Percentiles rank a stretch among this genome's conserved stretches.
phyloP scores from a whole-genome alignment of 2,329 filamentous ascomycete species.

The Mollisiaceae sp. region DNA sequence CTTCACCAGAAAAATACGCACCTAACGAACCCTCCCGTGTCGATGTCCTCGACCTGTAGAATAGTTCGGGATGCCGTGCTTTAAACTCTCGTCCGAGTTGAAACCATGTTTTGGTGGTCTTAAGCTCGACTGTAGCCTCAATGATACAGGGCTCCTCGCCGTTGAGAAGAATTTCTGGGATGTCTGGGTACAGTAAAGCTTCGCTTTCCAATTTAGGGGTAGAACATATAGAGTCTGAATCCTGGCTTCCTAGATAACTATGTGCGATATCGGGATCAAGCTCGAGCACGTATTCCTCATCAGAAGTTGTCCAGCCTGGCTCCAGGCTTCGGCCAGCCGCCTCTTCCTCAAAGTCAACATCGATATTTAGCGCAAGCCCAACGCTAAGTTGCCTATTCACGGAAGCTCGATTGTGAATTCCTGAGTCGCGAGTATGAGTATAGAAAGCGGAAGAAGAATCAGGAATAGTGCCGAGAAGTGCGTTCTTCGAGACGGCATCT shows the following conservation, averaged over 20 bases:
- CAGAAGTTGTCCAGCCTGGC: background rate
- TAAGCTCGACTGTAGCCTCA: background rate
- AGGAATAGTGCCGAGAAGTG: background rate
- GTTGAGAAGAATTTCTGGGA: background rate
- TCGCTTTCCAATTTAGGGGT: background rate
- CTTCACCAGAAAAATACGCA: background rate
- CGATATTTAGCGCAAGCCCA: background rate
- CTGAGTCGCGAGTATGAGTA: background rate
- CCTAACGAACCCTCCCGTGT: no score
- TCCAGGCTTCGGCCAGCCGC: background rate
- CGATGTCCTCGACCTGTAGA: background rate
- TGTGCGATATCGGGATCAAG: background rate
- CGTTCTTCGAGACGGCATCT: background rate
- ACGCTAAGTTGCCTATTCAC: no score
- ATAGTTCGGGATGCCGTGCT: background rate
- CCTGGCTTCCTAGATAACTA: constrained; percentile 8
- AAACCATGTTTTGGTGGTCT: background rate
- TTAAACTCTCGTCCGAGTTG: constrained; percentile 8
- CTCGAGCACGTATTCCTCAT: constrained; percentile 2
- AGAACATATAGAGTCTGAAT: constrained; percentile 3
- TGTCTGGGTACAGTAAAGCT: background rate
- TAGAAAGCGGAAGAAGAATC: background rate
- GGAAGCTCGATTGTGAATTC: no score
- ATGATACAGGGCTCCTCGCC: background rate
- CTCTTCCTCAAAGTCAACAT: background rate